A percentile compares a stretch with the other conserved stretches of the same genome.
phyloP scores from a whole-genome alignment of 345 rosid genomes.

The Eucalyptus sp. region DNA sequence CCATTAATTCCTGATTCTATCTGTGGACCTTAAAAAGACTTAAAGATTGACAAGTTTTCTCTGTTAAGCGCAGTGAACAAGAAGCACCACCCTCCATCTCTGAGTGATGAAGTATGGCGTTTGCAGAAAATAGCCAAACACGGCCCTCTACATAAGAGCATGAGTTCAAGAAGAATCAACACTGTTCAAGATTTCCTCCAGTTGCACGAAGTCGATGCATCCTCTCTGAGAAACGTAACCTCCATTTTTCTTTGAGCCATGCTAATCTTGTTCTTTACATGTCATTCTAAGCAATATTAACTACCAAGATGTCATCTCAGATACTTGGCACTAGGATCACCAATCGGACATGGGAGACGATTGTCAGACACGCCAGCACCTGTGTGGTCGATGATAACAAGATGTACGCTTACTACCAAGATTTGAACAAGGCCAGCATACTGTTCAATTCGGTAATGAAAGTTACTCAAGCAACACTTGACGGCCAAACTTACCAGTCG shows the following conservation, averaged over 20 bases:
- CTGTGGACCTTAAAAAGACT: background rate
- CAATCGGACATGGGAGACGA: conserved; percentile 34
- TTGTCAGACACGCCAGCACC: conserved; percentile 39
- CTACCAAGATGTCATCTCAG: conserved; percentile 13
- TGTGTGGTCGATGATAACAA: conserved; percentile 49
- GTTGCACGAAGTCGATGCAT: background rate
- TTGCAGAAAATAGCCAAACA: conserved; percentile 25
- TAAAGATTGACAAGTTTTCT: background rate
- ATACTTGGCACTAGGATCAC: conserved; percentile 27
- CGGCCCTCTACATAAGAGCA: conserved; percentile 4
- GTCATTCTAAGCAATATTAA: background rate
- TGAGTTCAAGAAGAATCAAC: background rate
- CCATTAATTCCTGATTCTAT: background rate
- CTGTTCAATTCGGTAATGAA: conserved; percentile 39
- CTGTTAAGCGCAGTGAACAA: conserved; percentile 6
- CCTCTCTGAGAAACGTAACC: conserved; percentile 29
- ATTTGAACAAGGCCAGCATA: conserved; percentile 10
- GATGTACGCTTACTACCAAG: conserved; percentile 17
- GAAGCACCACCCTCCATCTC: conserved; percentile 29
- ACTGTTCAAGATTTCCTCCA: conserved; percentile 15
- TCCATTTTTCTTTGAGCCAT: background rate
- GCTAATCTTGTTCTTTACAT: background rate
- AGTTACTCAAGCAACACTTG: conserved; percentile 26
- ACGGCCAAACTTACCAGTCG: conserved; percentile 3
- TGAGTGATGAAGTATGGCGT: conserved; percentile 25